Percentiles rank a stretch among this genome's conserved stretches.
These are phyloP conservation scores for Beauveria sp. DNA, from an alignment of 2,329 filamentous ascomycete genomes.

Conservation along the genomic window DNA sequence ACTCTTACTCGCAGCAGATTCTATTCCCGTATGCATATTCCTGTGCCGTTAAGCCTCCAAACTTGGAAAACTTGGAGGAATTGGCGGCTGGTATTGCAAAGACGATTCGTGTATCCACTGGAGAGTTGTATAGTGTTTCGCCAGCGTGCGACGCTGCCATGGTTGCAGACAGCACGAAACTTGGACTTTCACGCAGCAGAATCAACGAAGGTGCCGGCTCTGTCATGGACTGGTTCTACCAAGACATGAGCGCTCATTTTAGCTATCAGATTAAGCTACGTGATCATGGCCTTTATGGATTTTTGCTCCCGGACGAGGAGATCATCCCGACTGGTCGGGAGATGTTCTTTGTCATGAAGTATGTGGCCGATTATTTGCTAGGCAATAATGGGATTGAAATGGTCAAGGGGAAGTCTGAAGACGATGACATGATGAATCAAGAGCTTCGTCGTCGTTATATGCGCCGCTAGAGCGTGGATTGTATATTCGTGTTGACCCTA, in stretches of 20 bases:
- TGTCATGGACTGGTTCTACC: conserved; percentile 92
- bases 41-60: conserved; percentile 70
- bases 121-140: conserved; percentile 67
- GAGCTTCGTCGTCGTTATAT: conserved; percentile 6
- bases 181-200: conserved; percentile 26
- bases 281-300: conserved; percentile 91
- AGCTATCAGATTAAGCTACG: conserved; percentile 92
- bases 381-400: conserved; percentile 60
- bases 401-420: neutral
- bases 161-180: conserved; percentile 18
- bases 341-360: conserved; percentile 72
- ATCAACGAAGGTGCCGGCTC: conserved; percentile 76
- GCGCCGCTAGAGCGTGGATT: neutral
- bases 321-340: conserved; percentile 89
- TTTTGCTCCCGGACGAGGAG: conserved; percentile 76
- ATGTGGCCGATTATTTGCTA: conserved; percentile 73
- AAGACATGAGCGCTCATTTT: conserved; percentile 72
- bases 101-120: conserved; percentile 73
- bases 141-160: conserved; percentile 83
- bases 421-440: neutral
- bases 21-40: conserved; percentile 88
- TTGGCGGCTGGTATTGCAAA: conserved; percentile 82
- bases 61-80: conserved; percentile 86
- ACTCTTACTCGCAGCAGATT: conserved; percentile 93
- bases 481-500: neutral